Evolutionary conservation across 331 rosid species (phyloP), one percentile per base, ranked within the genome.

Genomic region (Cydonia oblonga): DNA sequence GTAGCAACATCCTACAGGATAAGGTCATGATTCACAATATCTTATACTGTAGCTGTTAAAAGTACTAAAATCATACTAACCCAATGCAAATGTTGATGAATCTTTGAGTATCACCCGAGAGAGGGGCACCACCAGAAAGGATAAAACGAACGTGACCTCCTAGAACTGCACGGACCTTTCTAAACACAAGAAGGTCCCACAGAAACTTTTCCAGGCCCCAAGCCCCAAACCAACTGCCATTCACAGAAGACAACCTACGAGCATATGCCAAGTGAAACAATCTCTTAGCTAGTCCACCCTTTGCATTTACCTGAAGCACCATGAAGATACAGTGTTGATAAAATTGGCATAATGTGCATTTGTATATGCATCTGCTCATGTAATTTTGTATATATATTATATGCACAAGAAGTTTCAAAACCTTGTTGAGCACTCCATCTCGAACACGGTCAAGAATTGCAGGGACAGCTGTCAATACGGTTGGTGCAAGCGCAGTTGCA

Each of bases 121-220:
- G 97, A 68, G 99, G 99, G 71, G 99, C 99, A 75, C 99, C 99
- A 53, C 99, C 99, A 72, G 93, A 95, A 32, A 91, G 86, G 77
- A 95, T 73, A 80, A 80, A 91, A 52, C 96, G 97, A 61, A 95
- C 81, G 29, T 66, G 90, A 23, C 99, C 97, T 68, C 99, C 99
- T 58, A 95, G 80, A 82, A 91, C 79, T 52, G 96, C 96, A 54
- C 72, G 92, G 76, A 95, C 92, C 82, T 91, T 95, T 79, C 80
- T 91, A 77, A 95, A 95, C 73, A 88, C 96, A 72, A 95, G 86
- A 70, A 87, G 74, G 72, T 84, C 33, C 97, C 99, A 95, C 19
- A 91, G 80, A 85, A 70, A 66, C 84, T 74, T 84, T 82, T 91
- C 99, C 84, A 81, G 83, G 32, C 99, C 97, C 91, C 96, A 90